Percentiles rank a stretch among this genome's conserved stretches.
These are phyloP conservation scores for Podospora bellae-mahoneyi DNA, from an alignment of 495 filamentous ascomycete species.

Conservation along the genomic window DNA sequence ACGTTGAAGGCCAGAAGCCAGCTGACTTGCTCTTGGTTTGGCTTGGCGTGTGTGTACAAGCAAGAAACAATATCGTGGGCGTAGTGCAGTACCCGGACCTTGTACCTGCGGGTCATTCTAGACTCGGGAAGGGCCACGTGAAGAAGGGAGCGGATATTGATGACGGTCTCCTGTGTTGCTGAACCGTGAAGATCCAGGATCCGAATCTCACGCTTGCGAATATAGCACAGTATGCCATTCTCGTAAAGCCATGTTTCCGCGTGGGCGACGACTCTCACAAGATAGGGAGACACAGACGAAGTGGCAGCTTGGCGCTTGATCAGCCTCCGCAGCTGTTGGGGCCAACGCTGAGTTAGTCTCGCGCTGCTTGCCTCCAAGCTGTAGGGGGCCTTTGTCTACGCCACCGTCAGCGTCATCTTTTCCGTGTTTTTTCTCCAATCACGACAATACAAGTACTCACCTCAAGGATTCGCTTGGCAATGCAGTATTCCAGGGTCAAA, in stretches of 20 bases:
- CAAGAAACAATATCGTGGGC: constrained; percentile 60
- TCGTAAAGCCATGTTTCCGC: constrained; percentile 61
- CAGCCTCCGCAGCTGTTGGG: constrained; percentile 55
- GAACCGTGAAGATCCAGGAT: constrained; percentile 58
- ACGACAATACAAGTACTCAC: constrained; percentile 35
- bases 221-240: constrained; percentile 62
- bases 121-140: constrained; percentile 32
- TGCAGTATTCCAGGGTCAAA: constrained; percentile 56
- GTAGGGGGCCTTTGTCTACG: constrained; percentile 52
- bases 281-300: constrained; percentile 59
- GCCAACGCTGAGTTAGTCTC: constrained; percentile 45
- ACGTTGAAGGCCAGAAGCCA: constrained; percentile 62
- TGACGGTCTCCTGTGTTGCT: constrained; percentile 51
- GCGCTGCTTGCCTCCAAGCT: constrained; percentile 59
- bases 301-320: constrained; percentile 61
- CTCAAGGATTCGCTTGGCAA: constrained; percentile 58
- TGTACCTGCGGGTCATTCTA: constrained; percentile 37
- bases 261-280: constrained; percentile 56
- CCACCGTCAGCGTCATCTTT: constrained; percentile 20
- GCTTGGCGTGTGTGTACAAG: constrained; percentile 41
- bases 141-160: constrained; percentile 53
- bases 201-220: constrained; percentile 54
- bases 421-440: too few species aligned
- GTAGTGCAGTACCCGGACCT: constrained; percentile 60
- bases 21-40: constrained; percentile 36